Evolutionary conservation across 371 early-diverging fungal genomes (phyloP), one percentile per base, ranked within the genome.

Genomic region (Mortierella sp.): DNA sequence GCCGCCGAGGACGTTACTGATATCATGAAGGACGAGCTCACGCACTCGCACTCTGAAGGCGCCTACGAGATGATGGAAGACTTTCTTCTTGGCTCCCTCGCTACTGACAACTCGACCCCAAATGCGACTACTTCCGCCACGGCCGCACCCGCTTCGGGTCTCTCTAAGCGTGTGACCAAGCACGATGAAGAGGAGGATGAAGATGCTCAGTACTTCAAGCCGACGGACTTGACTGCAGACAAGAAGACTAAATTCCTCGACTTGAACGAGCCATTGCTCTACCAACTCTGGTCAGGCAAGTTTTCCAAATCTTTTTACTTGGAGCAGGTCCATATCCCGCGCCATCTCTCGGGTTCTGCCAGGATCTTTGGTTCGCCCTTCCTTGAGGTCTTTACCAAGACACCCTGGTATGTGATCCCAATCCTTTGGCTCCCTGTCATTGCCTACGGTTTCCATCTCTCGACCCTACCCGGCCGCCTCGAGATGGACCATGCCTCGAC

Each of bases 371-470:
- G 88, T 14, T 84, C 86, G 46, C 85, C 88, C 57, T 75, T 85
- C 56, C 86, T 97, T 18, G 98, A 97, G 74, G 75, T 90, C 43
- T 85, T 97, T 23, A 91, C 97, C 25, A 89, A 89, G 70, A 97
- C 97, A 5, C 95, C 95, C 5, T 98, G 97, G 98, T 97, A 84
- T 69, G 88, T 94, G 26, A 89, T 98, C 19, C 97, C 97, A 6
- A 65, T 92, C 0, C 76, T 96, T 56, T 98, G 97, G 97, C 14
- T 87, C 18, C 98, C 98, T 26, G 64, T 72, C 37, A 51, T 77
- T 28, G 59, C 55, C 63, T 77, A 65, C 66, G 65, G 62, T 46
- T 26, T 59, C 53, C 12, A 63, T 25, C 23, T 48, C 48, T 64
- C 68, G 56, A 37, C 37, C 37, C 59, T 76, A 0, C 63, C 64